Base-by-base conservation (phyloP, 768 basidiomycete genomes). In the Boletus reticulatus region DNA sequence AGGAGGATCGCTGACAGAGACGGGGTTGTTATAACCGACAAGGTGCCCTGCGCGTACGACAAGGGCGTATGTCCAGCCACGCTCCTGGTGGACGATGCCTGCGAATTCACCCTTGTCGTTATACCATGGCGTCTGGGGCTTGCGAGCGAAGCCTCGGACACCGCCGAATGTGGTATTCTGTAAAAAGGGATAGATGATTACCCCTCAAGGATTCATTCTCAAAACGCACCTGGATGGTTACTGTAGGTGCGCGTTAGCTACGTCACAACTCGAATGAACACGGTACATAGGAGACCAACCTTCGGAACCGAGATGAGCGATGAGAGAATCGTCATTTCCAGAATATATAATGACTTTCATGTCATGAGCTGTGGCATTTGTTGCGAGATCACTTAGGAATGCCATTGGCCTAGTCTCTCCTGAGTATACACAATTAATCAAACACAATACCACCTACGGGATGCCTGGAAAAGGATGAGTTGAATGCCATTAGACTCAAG, bases 141-240 rank as follows among this genome's bases (percentile, higher is more conserved):
- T 76, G 46, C 80, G 76, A 5, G 84, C 83, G 66, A 91, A 91
- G 4, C 89, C 89, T 69, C 83, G 85, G 42, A 84, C 83, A 7
- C 87, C 88, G 22, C 87, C 88, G 59, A 89, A 91, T 1, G 89
- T 89, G 22, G 87, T 88, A 62, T 91, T 91, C 85, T 89, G 48
- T 43, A 32, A 52, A 48, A 17, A 45, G 22, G 6, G 31, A 34
- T 60, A 38, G 51, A 56, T 47, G n/a, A 22, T 38, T 29, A 32
- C 16, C 19, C 6, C 7, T 3, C 22, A 22, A 27, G 13, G 36
- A 38, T n/a, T 13, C 10, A 42, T 34, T 14, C 22, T 5, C 38
- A 52, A 55, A 55, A 59, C 66, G 43, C 34, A 81, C 82, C 68
- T 84, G 84, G 27, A 85, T 85, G 14, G 79, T 75, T 38, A 84